Percentiles rank a stretch among this genome's conserved stretches.
Conservation (phyloP, 2,329 filamentous ascomycete species). For the Penicillium hordei region DNA sequence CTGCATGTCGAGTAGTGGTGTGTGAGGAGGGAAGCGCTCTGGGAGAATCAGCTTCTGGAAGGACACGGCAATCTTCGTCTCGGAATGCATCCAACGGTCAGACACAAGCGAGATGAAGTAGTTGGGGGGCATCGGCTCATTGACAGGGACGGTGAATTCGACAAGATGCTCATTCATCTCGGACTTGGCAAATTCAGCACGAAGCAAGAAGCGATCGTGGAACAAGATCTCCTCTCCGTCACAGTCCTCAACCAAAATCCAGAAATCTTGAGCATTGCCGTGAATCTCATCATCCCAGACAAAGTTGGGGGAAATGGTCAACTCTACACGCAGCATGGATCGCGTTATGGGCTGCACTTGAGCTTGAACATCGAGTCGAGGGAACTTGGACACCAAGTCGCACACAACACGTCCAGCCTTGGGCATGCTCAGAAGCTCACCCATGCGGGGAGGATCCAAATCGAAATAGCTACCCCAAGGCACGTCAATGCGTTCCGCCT, state of each 20-base stretch:
- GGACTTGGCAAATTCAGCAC: slow-evolving; percentile 79
- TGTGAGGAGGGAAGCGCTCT: slow-evolving; percentile 93
- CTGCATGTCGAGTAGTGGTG: slow-evolving; percentile 86
- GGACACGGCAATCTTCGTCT: slow-evolving; percentile 87
- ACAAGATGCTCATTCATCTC: slow-evolving; percentile 92
- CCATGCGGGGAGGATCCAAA: slow-evolving; percentile 93
- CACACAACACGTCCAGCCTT: slow-evolving; percentile 85
- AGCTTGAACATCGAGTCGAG: slow-evolving; percentile 85
- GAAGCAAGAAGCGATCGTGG: slow-evolving; percentile 89
- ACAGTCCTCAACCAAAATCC: slow-evolving; percentile 96
- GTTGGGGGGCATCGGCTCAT: slow-evolving; percentile 96
- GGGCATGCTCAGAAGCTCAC: slow-evolving; percentile 85
- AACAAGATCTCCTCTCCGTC: slow-evolving; percentile 95
- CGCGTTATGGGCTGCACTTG: slow-evolving; percentile 93
- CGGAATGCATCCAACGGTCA: slow-evolving; percentile 97
- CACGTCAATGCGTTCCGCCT: slow-evolving; percentile 92
- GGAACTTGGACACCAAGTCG: slow-evolving; percentile 85
- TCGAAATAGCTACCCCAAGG: slow-evolving; percentile 94
- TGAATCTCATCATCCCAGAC: slow-evolving; percentile 92
- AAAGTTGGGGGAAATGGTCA: slow-evolving; percentile 91
- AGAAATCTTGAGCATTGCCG: slow-evolving; percentile 86
- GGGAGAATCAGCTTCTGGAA: slow-evolving; percentile 94
- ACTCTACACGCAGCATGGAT: slow-evolving; percentile 84
- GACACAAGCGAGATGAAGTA: slow-evolving; percentile 96
- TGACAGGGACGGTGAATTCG: slow-evolving; percentile 94